A percentile compares a stretch with the other conserved stretches of the same genome.
Conservation (phyloP, 2,329 filamentous ascomycete species). For the Penicillium sp. region DNA sequence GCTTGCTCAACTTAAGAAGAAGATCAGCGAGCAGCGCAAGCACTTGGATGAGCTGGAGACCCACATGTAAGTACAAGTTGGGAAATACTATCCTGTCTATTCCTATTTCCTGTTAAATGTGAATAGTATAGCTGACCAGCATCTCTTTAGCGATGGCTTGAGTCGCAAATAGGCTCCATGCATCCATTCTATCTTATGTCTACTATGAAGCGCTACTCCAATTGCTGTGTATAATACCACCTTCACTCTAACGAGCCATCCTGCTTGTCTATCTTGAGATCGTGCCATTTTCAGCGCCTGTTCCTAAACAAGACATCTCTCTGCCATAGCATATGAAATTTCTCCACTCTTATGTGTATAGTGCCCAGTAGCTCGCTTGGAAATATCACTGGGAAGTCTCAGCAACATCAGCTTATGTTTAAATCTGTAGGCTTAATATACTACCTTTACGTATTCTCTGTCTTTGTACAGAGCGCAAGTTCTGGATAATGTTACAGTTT, state of each 20-base stretch:
- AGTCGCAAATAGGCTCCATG: slow-evolving; percentile 57
- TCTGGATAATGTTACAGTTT: too few relatives aligned
- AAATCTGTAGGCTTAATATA: background rate
- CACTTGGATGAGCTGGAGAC: slow-evolving; percentile 82
- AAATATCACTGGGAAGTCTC: background rate
- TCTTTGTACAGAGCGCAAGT: background rate
- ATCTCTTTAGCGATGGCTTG: slow-evolving; percentile 64
- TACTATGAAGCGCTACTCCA: background rate
- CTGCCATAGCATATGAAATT: slow-evolving; percentile 12
- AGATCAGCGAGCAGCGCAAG: slow-evolving; percentile 71
- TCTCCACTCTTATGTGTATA: background rate
- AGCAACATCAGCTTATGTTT: background rate
- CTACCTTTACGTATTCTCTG: background rate
- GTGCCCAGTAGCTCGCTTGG: background rate
- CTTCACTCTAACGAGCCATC: slow-evolving; percentile 8
- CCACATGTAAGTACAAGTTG: slow-evolving; percentile 67
- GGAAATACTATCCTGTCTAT: background rate
- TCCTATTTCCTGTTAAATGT: background rate
- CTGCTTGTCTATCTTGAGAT: background rate
- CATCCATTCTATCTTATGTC: background rate
- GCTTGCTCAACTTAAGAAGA: slow-evolving; percentile 67
- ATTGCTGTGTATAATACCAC: slow-evolving; percentile 15
- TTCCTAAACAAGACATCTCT: slow-evolving; percentile 8
- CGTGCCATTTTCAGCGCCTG: slow-evolving; percentile 5
- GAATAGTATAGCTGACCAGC: slow-evolving; percentile 10